Percentiles rank a stretch among this genome's conserved stretches.
phyloP scores from a whole-genome alignment of 2,329 filamentous ascomycete species.

The Pyrenophora teres region DNA sequence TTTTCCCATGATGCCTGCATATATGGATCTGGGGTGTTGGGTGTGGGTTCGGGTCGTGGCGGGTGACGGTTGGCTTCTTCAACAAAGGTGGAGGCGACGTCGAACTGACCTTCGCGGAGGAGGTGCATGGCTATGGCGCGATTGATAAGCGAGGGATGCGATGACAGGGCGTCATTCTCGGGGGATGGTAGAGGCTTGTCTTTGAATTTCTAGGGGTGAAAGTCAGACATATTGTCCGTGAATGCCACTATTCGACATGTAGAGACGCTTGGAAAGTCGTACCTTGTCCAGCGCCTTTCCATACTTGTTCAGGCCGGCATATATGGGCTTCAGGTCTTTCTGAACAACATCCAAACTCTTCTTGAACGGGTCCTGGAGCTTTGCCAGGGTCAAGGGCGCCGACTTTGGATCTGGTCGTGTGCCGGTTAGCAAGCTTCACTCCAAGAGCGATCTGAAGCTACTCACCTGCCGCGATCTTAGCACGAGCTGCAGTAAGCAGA shows the following conservation, averaged over 20 bases:
- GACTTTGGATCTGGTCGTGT: constrained; percentile 64
- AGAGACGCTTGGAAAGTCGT: constrained; percentile 18
- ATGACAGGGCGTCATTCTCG: constrained; percentile 78
- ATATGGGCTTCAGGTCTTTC: constrained; percentile 79
- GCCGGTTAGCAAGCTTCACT: constrained; percentile 18
- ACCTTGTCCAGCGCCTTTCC: constrained; percentile 85
- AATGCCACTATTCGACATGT: not conserved
- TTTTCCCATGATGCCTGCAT: constrained; percentile 45
- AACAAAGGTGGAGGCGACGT: constrained; percentile 83
- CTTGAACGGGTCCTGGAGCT: constrained; percentile 84
- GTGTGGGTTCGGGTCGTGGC: constrained; percentile 46
- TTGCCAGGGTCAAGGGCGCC: constrained; percentile 75
- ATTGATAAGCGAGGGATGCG: constrained; percentile 79
- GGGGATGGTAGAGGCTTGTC: constrained; percentile 71
- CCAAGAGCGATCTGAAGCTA: not conserved
- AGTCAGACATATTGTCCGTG: constrained; percentile 12
- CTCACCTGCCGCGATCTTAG: constrained; percentile 69
- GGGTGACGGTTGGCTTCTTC: constrained; percentile 65
- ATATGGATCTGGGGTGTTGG: constrained; percentile 43
- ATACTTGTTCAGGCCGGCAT: constrained; percentile 81
- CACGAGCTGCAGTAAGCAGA: constrained; percentile 72
- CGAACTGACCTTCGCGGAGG: constrained; percentile 90
- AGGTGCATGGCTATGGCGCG: constrained; percentile 96
- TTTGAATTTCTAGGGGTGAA: constrained; percentile 58
- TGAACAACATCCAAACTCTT: constrained; percentile 79